Evolutionary conservation across 805 yeast species (phyloP).

Genomic region (Candida methanosorbosa): DNA sequence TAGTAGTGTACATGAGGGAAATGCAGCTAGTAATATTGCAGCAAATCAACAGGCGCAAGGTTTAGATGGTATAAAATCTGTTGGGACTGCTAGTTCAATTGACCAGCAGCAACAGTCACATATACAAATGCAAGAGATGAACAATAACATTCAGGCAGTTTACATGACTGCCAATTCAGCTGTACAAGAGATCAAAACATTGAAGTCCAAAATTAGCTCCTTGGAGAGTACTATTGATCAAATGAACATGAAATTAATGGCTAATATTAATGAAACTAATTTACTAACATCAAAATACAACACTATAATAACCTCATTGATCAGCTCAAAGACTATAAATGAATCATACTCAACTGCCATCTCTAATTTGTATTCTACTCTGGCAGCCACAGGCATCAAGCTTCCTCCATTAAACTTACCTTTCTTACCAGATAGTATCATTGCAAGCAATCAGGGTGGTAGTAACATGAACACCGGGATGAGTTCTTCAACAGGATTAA

Average conservation of each 20-base stretch:
- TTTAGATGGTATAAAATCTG: conserved; percentile 4
- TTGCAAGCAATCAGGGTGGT: neutral
- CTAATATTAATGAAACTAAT: conserved; percentile 28
- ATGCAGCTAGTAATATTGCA: neutral
- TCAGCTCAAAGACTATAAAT: conserved; percentile 46
- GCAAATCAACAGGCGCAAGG: neutral
- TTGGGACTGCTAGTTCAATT: conserved; percentile 1
- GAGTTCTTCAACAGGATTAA: neutral
- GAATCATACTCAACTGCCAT: conserved; percentile 50
- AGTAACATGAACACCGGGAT: too few species aligned
- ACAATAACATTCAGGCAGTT: too few species aligned
- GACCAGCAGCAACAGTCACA: too few species aligned
- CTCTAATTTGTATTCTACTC: conserved; percentile 36
- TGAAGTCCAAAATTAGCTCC: conserved; percentile 20
- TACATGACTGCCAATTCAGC: neutral
- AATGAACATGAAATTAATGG: too few species aligned
- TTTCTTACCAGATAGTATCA: conserved; percentile 14
- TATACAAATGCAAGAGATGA: too few species aligned
- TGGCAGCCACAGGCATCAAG: conserved; percentile 54
- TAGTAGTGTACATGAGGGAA: conserved; percentile 2
- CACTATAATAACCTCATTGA: conserved; percentile 52
- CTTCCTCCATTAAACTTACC: conserved; percentile 60
- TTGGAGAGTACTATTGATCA: conserved; percentile 19
- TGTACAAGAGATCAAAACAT: conserved; percentile 10
- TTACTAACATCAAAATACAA: conserved; percentile 39